phyloP scores from a whole-genome alignment of 805 yeast species.

The Alloascoidea africana region DNA sequence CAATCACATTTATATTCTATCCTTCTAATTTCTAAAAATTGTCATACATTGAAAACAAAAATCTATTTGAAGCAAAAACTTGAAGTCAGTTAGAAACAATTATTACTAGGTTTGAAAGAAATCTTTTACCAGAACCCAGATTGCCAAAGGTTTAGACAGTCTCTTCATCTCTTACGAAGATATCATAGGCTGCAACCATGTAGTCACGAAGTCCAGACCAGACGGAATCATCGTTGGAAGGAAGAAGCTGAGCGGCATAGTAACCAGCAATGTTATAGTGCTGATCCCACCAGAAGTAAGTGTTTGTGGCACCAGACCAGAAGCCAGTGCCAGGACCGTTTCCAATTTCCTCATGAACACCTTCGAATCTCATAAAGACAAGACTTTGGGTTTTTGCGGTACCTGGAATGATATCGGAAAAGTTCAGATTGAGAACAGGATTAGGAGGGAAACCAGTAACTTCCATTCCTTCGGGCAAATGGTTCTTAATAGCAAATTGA shows the following conservation, averaged over 20 bases:
- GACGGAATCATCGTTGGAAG: constrained; percentile 15
- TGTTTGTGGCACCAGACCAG: constrained; percentile 25
- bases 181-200: no score
- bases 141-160: no score
- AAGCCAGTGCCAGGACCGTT: constrained; percentile 19
- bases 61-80: no score
- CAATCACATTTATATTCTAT: no score
- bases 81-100: no score
- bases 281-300: constrained; percentile 24
- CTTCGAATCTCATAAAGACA: neutral
- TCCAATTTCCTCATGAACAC: constrained; percentile 16
- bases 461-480: constrained; percentile 17
- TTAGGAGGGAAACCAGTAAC: constrained; percentile 4
- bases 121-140: no score
- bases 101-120: no score
- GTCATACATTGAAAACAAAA: no score
- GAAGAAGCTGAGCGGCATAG: constrained; percentile 22
- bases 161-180: no score
- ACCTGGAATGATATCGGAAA: neutral
- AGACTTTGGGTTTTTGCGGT: neutral
- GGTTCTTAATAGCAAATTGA: constrained; percentile 18
- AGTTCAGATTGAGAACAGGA: neutral
- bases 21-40: no score
- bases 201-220: no score
- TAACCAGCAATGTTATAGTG: constrained; percentile 22